phyloP scores from a whole-genome alignment of 2,329 filamentous ascomycete species.

The Corniculantispora saksenae region DNA sequence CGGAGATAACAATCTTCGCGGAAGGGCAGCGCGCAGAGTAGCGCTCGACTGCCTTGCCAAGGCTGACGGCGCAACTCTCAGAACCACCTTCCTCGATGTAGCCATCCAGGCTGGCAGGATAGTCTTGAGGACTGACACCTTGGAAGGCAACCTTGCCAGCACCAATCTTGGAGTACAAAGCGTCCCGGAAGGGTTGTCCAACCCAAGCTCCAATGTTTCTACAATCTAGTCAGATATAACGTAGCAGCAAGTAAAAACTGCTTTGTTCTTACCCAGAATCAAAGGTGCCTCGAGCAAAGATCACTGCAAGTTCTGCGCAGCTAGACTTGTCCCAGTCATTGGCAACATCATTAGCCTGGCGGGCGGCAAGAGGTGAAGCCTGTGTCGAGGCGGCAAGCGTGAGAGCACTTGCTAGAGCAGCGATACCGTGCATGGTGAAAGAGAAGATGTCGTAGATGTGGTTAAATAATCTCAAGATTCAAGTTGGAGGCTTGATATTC shows the following conservation, averaged over 20 bases:
- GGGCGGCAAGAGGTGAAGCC: neutral
- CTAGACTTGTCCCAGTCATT: slow-evolving; percentile 3
- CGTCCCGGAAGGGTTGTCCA: slow-evolving; percentile 18
- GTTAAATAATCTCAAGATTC: neutral
- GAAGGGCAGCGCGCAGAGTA: slow-evolving; percentile 17
- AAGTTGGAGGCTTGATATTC: neutral
- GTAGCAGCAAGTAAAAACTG: neutral
- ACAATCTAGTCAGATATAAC: neutral
- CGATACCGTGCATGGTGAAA: neutral
- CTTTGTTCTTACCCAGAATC: slow-evolving; percentile 17
- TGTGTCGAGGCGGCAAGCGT: neutral
- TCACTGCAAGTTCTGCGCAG: slow-evolving; percentile 19
- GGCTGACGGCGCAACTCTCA: slow-evolving; percentile 9
- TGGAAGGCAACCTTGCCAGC: slow-evolving; percentile 16
- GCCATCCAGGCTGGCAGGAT: slow-evolving; percentile 19
- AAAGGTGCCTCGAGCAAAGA: slow-evolving; percentile 21
- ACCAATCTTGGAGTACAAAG: slow-evolving; percentile 6
- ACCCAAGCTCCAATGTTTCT: slow-evolving; percentile 22
- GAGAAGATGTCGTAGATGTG: neutral
- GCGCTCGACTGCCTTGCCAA: slow-evolving; percentile 9
- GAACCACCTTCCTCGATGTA: slow-evolving; percentile 21
- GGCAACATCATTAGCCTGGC: neutral
- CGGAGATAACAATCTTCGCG: slow-evolving; percentile 19
- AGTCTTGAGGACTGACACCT: slow-evolving; percentile 17
- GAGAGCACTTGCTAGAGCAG: neutral